Base-by-base conservation (phyloP, 345 rosid genomes). In the Acer negundo region DNA sequence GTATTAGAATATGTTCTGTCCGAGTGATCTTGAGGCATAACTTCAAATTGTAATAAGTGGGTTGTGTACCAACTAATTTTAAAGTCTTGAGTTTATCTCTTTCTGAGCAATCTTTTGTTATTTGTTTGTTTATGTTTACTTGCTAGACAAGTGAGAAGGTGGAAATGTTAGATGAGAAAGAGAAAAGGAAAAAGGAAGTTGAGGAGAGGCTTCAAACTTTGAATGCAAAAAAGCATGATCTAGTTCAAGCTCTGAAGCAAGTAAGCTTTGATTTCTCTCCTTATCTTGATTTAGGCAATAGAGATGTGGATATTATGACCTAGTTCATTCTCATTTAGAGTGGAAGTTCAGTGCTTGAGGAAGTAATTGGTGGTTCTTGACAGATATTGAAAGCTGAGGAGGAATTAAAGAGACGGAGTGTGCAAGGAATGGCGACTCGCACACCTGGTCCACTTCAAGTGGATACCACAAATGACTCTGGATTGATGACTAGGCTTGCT, bases 231-330 rank as follows among this genome's bases (percentile, higher is more conserved):
- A 96, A 96, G 75, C 97, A 96, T 84, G 87, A 82, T 87, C 86
- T 96, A 10, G 99, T 96, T 35, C 98, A 87, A 87, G 87, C 89
- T 73, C 86, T 96, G 80, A 96, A 92, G 87, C 98, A 92, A 89
- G 98, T 90, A 71, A 81, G 80, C 53, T 61, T 66, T 56, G 9
- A 51, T 55, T 40, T 44, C 20, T 67, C 20, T 49, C 28, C 76
- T 69, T 62, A 7, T 75, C 11, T 6, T 17, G 40, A 44, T 5
- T 47, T 6, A 53, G 8, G 51, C 59, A 23, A 12, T 42, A 16
- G 63, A 24, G 73, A 67, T n/a, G 58, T 23, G 23, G 10, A 13
- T 53, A 1, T 22, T 65, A n/a, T 46, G 44, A 17, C 46, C 20
- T 26, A 28, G 59, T 22, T 22, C 3, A 23, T 46, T 15, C n/a